Percentiles rank a stretch among this genome's conserved stretches.
Conservation (phyloP, 495 filamentous ascomycete genomes). For the Penicillium fimorum region DNA sequence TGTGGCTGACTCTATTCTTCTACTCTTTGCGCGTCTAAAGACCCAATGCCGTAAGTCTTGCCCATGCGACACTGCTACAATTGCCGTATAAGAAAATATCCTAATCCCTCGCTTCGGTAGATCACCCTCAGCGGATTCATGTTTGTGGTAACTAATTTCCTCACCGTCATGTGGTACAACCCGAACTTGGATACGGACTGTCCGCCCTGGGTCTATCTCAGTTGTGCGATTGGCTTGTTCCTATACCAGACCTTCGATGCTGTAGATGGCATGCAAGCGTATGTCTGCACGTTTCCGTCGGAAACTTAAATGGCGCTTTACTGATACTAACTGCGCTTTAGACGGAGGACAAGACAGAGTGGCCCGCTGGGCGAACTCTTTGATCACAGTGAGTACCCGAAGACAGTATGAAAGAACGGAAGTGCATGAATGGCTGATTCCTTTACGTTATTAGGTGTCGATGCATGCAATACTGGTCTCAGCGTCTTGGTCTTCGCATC, state of each 20-base stretch:
- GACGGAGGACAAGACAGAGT: slow-evolving; percentile 84
- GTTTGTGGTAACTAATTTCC: slow-evolving; percentile 87
- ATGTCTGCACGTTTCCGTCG: slow-evolving; percentile 34
- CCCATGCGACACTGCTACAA: slow-evolving; percentile 16
- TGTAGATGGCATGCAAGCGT: slow-evolving; percentile 92
- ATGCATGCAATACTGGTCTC: slow-evolving; percentile 92
- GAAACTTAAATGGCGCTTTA: slow-evolving; percentile 6
- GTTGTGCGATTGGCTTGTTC: slow-evolving; percentile 86
- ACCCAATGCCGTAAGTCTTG: slow-evolving; percentile 58
- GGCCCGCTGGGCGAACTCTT: slow-evolving; percentile 95
- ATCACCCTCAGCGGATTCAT: slow-evolving; percentile 91
- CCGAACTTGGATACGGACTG: slow-evolving; percentile 92
- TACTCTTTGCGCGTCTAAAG: slow-evolving; percentile 33
- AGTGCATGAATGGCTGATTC: neutral
- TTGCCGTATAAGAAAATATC: neutral
- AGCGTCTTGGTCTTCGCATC: slow-evolving; percentile 89
- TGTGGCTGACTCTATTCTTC: slow-evolving; percentile 19
- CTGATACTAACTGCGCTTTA: slow-evolving; percentile 33
- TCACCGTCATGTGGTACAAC: slow-evolving; percentile 94
- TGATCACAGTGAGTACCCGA: slow-evolving; percentile 70
- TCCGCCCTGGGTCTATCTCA: slow-evolving; percentile 89
- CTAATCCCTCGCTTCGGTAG: slow-evolving; percentile 30
- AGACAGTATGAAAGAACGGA: neutral
- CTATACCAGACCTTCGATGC: slow-evolving; percentile 98
- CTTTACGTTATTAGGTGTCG: slow-evolving; percentile 58